Percentiles rank a stretch among this genome's conserved stretches.
These are phyloP conservation scores for Claviceps pazoutovae DNA, from an alignment of 2,329 filamentous ascomycete species.

Conservation along the genomic window DNA sequence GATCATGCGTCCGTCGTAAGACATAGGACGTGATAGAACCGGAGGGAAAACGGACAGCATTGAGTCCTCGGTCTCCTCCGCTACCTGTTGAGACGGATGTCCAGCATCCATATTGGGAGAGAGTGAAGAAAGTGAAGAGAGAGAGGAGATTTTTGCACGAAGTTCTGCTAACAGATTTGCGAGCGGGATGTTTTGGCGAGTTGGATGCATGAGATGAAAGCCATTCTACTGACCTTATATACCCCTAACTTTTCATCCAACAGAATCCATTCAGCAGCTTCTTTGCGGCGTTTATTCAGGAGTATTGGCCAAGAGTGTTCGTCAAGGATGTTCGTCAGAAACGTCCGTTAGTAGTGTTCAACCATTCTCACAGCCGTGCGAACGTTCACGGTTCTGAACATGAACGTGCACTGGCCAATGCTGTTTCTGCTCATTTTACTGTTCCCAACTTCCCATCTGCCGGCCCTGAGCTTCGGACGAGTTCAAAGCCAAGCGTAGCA, in stretches of 20 bases:
- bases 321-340: no score
- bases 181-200: slow-evolving; percentile 1
- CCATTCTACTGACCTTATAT: slow-evolving; percentile 4
- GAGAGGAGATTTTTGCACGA: background rate
- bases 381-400: no score
- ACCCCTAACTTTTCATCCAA: background rate
- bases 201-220: slow-evolving; percentile 8
- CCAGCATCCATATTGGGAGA: slow-evolving; percentile 28
- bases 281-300: no score
- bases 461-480: slow-evolving; percentile 7
- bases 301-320: no score
- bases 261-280: no score
- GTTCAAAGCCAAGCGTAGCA: slow-evolving; percentile 18
- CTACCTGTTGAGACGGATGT: slow-evolving; percentile 29
- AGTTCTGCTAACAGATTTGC: background rate
- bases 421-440: no score
- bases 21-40: slow-evolving; percentile 42
- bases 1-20: slow-evolving; percentile 37
- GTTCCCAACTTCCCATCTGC: no score
- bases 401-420: no score
- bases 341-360: no score
- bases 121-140: background rate
- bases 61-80: slow-evolving; percentile 61
- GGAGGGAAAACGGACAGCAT: slow-evolving; percentile 53
- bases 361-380: slow-evolving; percentile 11